Evolutionary conservation across 352 stramenopile species (phyloP).

Genomic region (Salisapilia sapeloensis): DNA sequence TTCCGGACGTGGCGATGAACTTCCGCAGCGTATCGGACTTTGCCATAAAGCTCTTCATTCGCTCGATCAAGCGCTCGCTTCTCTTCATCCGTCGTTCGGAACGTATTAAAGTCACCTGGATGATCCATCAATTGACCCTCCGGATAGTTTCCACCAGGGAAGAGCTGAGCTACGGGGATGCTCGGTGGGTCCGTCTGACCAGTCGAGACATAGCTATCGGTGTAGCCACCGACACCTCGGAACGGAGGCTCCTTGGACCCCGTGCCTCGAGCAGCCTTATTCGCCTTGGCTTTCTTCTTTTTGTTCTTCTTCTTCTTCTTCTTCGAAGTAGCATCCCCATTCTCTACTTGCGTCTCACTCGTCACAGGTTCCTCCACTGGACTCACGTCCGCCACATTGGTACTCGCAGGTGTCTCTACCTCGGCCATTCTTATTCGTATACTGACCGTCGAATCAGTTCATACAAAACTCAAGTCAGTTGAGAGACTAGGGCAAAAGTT

Average conservation of each 20-base stretch:
- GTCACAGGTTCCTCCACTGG: too few species aligned
- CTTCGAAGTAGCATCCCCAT: conserved; percentile 9
- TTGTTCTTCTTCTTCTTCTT: conserved; percentile 68
- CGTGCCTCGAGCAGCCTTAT: neutral
- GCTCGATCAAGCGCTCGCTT: conserved; percentile 74
- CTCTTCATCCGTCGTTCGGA: conserved; percentile 75
- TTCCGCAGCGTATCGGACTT: conserved; percentile 85
- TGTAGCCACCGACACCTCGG: conserved; percentile 76
- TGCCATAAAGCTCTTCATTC: conserved; percentile 29
- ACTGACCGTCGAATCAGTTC: too few species aligned
- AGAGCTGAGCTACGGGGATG: conserved; percentile 80
- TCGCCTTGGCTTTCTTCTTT: conserved; percentile 26
- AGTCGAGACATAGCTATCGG: conserved; percentile 85
- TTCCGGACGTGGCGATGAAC: conserved; percentile 86
- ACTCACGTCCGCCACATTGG: too few species aligned
- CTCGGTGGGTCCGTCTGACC: conserved; percentile 93
- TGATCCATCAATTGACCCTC: conserved; percentile 90
- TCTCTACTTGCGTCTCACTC: too few species aligned
- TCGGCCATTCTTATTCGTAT: too few species aligned
- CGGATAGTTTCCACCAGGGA: conserved; percentile 54
- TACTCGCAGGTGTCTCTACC: too few species aligned
- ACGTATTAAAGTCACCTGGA: conserved; percentile 85
- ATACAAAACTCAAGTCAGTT: too few species aligned
- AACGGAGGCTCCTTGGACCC: conserved; percentile 41
- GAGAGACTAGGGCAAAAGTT: too few species aligned